Base-by-base conservation (phyloP, 805 yeast species). In the Candida oleophila region DNA sequence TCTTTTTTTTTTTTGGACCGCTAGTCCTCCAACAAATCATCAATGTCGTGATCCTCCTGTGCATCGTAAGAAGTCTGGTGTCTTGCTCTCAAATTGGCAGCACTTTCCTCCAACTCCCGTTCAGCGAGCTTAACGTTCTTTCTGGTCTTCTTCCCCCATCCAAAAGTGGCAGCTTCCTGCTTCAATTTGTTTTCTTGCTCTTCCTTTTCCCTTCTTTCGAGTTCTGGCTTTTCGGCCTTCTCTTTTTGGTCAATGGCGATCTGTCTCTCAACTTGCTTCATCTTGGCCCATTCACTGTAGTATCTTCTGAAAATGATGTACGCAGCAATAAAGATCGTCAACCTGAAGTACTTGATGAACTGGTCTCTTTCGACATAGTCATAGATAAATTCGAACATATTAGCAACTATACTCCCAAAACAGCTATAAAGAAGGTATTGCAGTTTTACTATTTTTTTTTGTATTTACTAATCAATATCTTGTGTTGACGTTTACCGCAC, bases 91-190 rank as follows among this genome's bases (percentile, higher is more conserved):
- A 66, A 55, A 42, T 62, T 65, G 18, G 64, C 61, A 40, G 69
- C 60, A 14, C 66, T 60, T 42, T 79, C 76, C 55, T 82, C 81
- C 36, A 85, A 68, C 14, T 76, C 52, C 46, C 78, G 70, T 55
- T 82, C 78, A 55, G 82, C 82, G 49, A 71, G 69, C 62, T 80
- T 77, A 37, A 80, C 80, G 48, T 72, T 73, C 52, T 72, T 71
- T 69, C 91, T 78, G 4, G 91, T 85, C 57, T 76, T 76, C 61
- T 86, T 87, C 46, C 94, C 94, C 89, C 90, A 86, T 22, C 94
- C 92, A 71, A 86, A 86, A 3, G 73, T 52, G 34, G 68, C 60
- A 32, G 81, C 81, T 53, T 70, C 74, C 11, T 53, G 42, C 38
- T 62, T 58, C 52, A 71, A 60, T 42, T 53, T 46, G 35, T 56